Base-by-base conservation (phyloP, 345 rosid genomes). In the Turnera subulata region DNA sequence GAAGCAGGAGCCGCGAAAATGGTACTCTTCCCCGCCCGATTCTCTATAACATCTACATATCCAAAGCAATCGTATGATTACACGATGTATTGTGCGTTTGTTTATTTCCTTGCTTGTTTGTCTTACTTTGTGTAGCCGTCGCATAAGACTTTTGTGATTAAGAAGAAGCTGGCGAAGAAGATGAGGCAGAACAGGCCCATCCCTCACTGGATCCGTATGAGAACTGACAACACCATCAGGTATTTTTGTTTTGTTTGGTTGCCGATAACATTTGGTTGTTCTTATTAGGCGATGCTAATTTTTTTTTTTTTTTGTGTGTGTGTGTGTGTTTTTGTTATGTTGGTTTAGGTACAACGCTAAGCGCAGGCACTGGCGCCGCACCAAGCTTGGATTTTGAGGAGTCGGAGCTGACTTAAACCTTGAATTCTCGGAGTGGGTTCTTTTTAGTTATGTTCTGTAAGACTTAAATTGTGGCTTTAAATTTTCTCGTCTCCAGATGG, bases 321-420 rank as follows among this genome's bases (percentile, higher is more conserved):
- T 16, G 0, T 24, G 4, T 21, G n/a, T 18, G 19, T 24, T 16
- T 6, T 11, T 49, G 10, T 39, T 18, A 15, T 40, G 16, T 18
- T 6, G 6, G 5, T 20, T 59, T 32, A 83, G 89, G 80, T 76
- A 83, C 62, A 77, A 84, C 32, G 86, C 86, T 0, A 81, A 81
- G 79, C 82, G 84, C 68, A 72, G 86, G 77, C 89, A 83, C 63
- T 84, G 86, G 90, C 81, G 84, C 50, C 76, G 86, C 23, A 77
- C 90, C 32, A 84, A 84, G 76, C 84, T 84, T 23, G 86, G 89
- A 46, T 84, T 84, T 65, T 84, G 57, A 79, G 73, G 20, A 39
- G 44, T 4, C 8, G 8, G 35, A 29, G 35, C 35, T 8, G 8
- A 8, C 35, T 29, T 29, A 29, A 29, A 8, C 35, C 5, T 29